Conservation (phyloP, 805 yeast species). For the Saccharomycopsis olivae region DNA sequence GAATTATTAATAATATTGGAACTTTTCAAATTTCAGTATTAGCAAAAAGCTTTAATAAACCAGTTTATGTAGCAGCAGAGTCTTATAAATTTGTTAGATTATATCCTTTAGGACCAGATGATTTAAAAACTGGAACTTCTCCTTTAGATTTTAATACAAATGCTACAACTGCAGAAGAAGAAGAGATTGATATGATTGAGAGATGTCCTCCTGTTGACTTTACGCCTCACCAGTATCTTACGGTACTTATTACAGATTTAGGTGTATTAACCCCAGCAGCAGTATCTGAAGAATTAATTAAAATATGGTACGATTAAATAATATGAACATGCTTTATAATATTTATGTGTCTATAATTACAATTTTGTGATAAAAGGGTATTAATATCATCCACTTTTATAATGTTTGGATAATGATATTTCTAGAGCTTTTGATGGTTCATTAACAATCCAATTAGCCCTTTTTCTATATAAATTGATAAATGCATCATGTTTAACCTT, state of each 20-base stretch:
- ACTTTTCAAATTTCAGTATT: slow-evolving; percentile 90
- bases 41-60: slow-evolving; percentile 84
- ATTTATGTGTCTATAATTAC: too few species aligned
- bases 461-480: slow-evolving; percentile 11
- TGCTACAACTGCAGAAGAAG: slow-evolving; percentile 20
- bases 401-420: too few species aligned
- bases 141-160: slow-evolving; percentile 34
- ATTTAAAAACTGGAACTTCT: slow-evolving; percentile 54
- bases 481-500: slow-evolving; percentile 7
- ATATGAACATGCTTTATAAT: too few species aligned
- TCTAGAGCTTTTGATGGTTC: slow-evolving; percentile 4
- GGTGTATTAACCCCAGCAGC: slow-evolving; percentile 98
- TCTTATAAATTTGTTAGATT: slow-evolving; percentile 92
- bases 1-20: slow-evolving; percentile 91
- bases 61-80: slow-evolving; percentile 89
- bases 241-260: slow-evolving; percentile 90
- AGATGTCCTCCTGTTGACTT: slow-evolving; percentile 67
- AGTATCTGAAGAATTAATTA: slow-evolving; percentile 95
- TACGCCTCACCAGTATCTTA: slow-evolving; percentile 91
- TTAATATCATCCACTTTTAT: too few species aligned
- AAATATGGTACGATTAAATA: slow-evolving; percentile 97
- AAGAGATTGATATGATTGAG: slow-evolving; percentile 25
- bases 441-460: slow-evolving; percentile 4
- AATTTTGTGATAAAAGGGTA: too few species aligned
- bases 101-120: slow-evolving; percentile 90